Base-by-base conservation (phyloP, 768 basidiomycete genomes). In the Leccinum sublutescens region DNA sequence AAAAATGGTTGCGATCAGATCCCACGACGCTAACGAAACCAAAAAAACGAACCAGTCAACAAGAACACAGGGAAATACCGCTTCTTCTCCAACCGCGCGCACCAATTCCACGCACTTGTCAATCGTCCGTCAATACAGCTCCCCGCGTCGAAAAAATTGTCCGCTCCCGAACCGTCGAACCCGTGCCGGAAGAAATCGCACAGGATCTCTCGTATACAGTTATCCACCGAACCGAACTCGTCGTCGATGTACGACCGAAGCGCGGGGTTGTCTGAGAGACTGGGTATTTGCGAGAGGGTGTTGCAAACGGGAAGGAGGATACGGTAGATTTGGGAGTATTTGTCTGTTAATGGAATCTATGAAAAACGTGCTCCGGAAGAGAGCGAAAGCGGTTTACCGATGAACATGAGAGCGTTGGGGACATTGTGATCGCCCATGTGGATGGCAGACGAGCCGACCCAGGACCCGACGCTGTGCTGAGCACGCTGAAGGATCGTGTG, bases 21-120 rank as follows among this genome's bases (percentile, higher is more conserved):
- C 4, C 8, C 33, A 38, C 19, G 7, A 17, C 38, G 8, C 56
- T n/a, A 27, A 31, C 23, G 47, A 5, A 11, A 23, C 2, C n/a
- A 2, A 40, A 29, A 29, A 4, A 10, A 52, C 87, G 64, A 59
- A 90, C 90, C 89, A 50, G 85, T 83, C 54, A 94, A 76, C 60
- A 93, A 74, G 72, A 93, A 93, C 21, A 91, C 76, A 6, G 82
- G 85, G 77, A 93, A 92, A 69, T 85, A 94, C 52, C 85, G 78
- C 76, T 94, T 94, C 78, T 93, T 94, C 78, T 93, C 92, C 64
- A 94, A 72, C 50, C 79, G 80, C 52, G 86, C 85, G 75, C 92
- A 94, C 92, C 92, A 94, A 70, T 94, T 92, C 92, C 92, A 94
- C 4, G 92, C 92, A 71, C 90, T 92, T 31, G 92, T 94, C 66